Conservation (phyloP, 2,329 filamentous ascomycete species). For the Chrysosporium keratinophilum region DNA sequence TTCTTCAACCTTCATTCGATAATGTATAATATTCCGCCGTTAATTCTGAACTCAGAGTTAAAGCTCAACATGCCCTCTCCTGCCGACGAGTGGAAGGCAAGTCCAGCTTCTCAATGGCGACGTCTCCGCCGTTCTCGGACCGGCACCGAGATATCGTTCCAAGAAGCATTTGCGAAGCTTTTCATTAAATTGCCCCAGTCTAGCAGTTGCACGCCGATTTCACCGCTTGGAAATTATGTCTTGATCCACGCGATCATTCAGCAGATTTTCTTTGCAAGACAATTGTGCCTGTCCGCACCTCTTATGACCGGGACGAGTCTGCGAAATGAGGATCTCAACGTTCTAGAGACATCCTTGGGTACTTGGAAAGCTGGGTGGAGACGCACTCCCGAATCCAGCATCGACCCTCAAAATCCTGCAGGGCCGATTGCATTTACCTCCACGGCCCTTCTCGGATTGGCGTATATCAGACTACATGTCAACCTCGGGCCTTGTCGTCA, state of each 20-base stretch:
- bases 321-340: conserved; percentile 36
- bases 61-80: conserved; percentile 46
- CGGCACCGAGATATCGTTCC: conserved; percentile 31
- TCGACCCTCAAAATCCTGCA: conserved; percentile 45
- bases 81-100: conserved; percentile 47
- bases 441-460: conserved; percentile 39
- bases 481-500: conserved; percentile 40
- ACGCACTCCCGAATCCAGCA: conserved; percentile 42
- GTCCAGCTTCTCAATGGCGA: conserved; percentile 42
- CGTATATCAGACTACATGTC: conserved; percentile 40
- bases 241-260: conserved; percentile 47
- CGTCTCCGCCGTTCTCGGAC: conserved; percentile 28
- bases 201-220: conserved; percentile 31
- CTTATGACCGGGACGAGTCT: conserved; percentile 35
- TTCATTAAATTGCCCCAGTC: conserved; percentile 32
- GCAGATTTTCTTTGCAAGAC: conserved; percentile 44
- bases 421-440: conserved; percentile 46
- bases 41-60: conserved; percentile 47
- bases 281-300: conserved; percentile 39
- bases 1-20: conserved; percentile 53
- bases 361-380: conserved; percentile 47
- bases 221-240: conserved; percentile 45
- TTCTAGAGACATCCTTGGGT: conserved; percentile 39
- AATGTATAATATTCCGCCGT: conserved; percentile 51
- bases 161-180: conserved; percentile 37